Conservation (phyloP, 331 rosid genomes). For the Pyrus hybrid region DNA sequence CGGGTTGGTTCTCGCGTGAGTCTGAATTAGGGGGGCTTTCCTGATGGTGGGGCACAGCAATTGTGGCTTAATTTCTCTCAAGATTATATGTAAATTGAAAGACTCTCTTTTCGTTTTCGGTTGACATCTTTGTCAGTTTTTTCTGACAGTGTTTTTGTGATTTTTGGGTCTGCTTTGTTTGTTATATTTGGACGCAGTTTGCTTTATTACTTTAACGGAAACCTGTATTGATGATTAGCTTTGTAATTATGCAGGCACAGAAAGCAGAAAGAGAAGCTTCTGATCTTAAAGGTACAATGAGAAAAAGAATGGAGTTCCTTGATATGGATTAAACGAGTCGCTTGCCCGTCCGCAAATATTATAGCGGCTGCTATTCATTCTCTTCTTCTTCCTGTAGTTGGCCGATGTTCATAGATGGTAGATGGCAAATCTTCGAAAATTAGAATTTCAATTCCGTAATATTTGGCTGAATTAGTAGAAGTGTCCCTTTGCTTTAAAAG, state of each 20-base stretch:
- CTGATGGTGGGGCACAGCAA: not conserved
- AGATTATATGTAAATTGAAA: not conserved
- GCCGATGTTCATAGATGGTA: not conserved
- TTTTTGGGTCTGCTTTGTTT: not conserved
- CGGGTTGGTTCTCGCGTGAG: not conserved
- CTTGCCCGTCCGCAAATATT: constrained; percentile 55
- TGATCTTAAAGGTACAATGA: constrained; percentile 94
- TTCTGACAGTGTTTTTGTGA: not conserved
- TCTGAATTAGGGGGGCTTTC: not conserved
- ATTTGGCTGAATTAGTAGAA: constrained; percentile 22
- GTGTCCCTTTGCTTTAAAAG: constrained; percentile 14
- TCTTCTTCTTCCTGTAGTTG: not conserved
- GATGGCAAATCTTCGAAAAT: not conserved
- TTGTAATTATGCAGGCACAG: constrained; percentile 60
- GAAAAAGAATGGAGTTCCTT: constrained; percentile 96
- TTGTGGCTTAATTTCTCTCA: not conserved
- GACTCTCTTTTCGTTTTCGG: not conserved
- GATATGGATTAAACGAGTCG: constrained; percentile 56
- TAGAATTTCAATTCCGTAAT: constrained; percentile 28
- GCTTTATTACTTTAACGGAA: not conserved
- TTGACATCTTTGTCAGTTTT: not conserved
- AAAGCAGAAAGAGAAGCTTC: constrained; percentile 91
- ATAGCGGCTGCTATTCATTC: constrained; percentile 34
- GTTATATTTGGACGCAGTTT: not conserved
- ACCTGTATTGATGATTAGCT: not conserved